Base-by-base conservation (phyloP, 2,329 filamentous ascomycete species). In the Ceratocystis lukuohia region DNA sequence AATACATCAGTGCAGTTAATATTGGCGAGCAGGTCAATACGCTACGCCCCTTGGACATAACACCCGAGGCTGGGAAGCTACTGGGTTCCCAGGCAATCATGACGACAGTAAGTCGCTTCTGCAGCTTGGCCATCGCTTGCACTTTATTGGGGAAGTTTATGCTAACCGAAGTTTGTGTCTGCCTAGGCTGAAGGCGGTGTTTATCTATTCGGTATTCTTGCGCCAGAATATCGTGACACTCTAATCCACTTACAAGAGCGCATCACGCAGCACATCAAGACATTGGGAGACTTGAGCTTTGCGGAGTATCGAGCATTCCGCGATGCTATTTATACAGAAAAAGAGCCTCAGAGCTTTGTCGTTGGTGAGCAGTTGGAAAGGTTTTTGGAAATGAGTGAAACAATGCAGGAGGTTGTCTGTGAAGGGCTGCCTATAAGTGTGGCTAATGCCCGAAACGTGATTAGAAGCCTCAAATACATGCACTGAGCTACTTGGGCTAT, bases 21-120 rank as follows among this genome's bases (percentile, higher is more conserved):
- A 79, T 99, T 8, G 92, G 94, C 0, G 93, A 99, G 74, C 91
- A 94, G 83, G 90, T 97, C 66, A 99, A 99, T 73, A 83, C 85
- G 41, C 96, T 97, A 66, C 83, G 87, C 25, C 84, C 84, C 33
- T 83, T 97, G 20, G 80, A 87, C 65, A 84, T 95, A 8, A 80
- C 84, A 33, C 79, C 84, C 2, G 81, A 80, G 20, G 77, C 84
- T 44, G 85, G 81, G 69, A 85, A 89, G 7, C 79, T 87, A 30
- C 85, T 96, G 6, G 78, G 87, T 6, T 93, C 94, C 0, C 85
- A 84, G 72, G 94, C 94, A 22, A 96, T 97, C 73, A 77, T 97
- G 64, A 92, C 84, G 67, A 97, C 94, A 65, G 92, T 93, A 82
- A 77, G 88, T 75, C 28, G 20, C 17, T 17, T 20, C 30, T 22